Percentiles rank a stretch among this genome's conserved stretches.
These are phyloP conservation scores for Hygrophila difformis DNA, from an alignment of 257 asterid species.

Conservation along the genomic window DNA sequence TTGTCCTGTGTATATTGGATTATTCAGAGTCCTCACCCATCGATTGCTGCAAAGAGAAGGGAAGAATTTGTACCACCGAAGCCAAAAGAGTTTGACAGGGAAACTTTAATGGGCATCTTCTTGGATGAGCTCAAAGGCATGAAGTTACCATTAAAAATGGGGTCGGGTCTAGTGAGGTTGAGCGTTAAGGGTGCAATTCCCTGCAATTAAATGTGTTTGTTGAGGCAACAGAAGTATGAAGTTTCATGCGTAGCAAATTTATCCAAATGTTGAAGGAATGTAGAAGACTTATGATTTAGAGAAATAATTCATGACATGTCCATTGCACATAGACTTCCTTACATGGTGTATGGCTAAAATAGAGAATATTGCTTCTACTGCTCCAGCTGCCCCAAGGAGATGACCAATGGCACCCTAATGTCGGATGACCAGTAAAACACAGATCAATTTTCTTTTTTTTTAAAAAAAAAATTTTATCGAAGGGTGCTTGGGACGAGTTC, in stretches of 20 bases:
- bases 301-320: slow-evolving; percentile 2
- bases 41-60: slow-evolving; percentile 58
- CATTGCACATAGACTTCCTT: slow-evolving; percentile 16
- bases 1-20: no score
- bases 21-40: no score
- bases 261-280: neutral
- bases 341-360: slow-evolving; percentile 77
- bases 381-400: slow-evolving; percentile 98
- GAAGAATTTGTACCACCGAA: slow-evolving; percentile 94
- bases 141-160: slow-evolving; percentile 51
- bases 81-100: slow-evolving; percentile 92
- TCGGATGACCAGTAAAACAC: slow-evolving; percentile 2
- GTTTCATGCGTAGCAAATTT: no score
- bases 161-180: slow-evolving; percentile 66
- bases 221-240: no score
- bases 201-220: slow-evolving; percentile 40
- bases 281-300: neutral
- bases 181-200: slow-evolving; percentile 76
- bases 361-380: slow-evolving; percentile 83
- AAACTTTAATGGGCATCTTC: slow-evolving; percentile 61
- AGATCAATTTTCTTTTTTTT: no score
- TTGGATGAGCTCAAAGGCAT: slow-evolving; percentile 69
- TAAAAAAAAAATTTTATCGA: neutral
- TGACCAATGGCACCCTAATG: slow-evolving; percentile 87
- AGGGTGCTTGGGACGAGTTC: neutral